Base-by-base conservation (phyloP, 495 filamentous ascomycete species). In the Penicillium turbatum region DNA sequence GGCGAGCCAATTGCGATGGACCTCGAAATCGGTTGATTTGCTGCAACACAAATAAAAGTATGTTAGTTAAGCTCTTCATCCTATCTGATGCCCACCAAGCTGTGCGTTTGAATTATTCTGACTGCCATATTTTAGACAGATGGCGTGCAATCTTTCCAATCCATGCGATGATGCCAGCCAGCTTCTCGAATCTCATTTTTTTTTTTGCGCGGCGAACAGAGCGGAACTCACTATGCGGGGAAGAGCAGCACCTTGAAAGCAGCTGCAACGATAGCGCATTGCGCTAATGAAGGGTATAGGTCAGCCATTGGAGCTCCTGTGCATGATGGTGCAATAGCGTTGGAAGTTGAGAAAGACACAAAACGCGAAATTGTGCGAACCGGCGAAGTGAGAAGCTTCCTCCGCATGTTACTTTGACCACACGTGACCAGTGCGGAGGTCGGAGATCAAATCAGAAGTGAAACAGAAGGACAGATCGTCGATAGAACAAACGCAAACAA, bases 11-110 rank as follows among this genome's bases (percentile, higher is more conserved):
- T 97, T 97, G 48, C 93, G 86, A 70, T 97, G 93, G 48, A 97
- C 93, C 67, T 97, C 93, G 61, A 97, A 98, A 67, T 98, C 93
- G 55, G 92, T 97, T n/a, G 93, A 97, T 77, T 93, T 97, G 76
- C 93, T 97, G 57, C 39, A 27, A 19, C 24, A 21, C 29, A 50
- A 16, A 29, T 19, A 46, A 45, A 24, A 53, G 17, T 17, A 46
- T 35, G 35, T 36, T 12, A 29, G 44, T 8, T 6, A 44, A 44
- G 41, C 8, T 44, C 47, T 45, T 45, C 12, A 31, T 29, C 9
- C 10, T 17, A 7, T 45, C n/a, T 2, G n/a, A 17, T 16, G 7
- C 17, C 19, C 12, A 3, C 27, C 9, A 1, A 29, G 21, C 21
- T 24, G 21, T 24, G 21, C 4, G 21, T 2, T 24, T 4, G 21